A percentile compares a stretch with the other conserved stretches of the same genome.
These are phyloP conservation scores for Cajanus cajan DNA, from an alignment of 306 rosid genomes.

Conservation along the genomic window DNA sequence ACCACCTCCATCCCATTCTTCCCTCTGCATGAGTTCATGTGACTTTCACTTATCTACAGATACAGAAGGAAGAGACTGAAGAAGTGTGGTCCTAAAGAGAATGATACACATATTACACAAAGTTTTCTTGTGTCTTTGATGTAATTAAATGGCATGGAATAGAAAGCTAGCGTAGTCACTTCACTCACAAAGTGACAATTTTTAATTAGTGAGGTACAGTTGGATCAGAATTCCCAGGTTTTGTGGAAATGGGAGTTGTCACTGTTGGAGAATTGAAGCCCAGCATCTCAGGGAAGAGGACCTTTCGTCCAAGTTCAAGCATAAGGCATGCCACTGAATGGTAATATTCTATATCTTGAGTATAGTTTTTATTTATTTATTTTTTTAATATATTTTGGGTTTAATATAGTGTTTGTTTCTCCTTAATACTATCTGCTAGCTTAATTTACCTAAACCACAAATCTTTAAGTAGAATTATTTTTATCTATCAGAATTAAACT, in stretches of 20 bases:
- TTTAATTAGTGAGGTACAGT: conserved; percentile 30
- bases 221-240: conserved; percentile 28
- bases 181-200: conserved; percentile 30
- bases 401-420: background rate
- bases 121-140: background rate
- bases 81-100: conserved; percentile 40
- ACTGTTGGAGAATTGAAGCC: conserved; percentile 91
- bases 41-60: conserved; percentile 47
- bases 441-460: background rate
- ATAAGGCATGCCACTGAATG: conserved; percentile 97
- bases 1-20: conserved; percentile 40
- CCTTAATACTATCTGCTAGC: background rate
- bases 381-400: background rate
- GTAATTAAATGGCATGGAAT: conserved; percentile 11
- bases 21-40: conserved; percentile 67
- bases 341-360: conserved; percentile 45
- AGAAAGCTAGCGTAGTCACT: conserved; percentile 9
- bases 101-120: background rate
- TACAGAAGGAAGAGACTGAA: too few species aligned
- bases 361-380: background rate
- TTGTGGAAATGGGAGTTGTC: conserved; percentile 76
- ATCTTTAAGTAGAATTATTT: background rate
- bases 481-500: too few species aligned
- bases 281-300: conserved; percentile 90
- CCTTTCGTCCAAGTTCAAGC: conserved; percentile 79